phyloP scores from a whole-genome alignment of 2,329 filamentous ascomycete species.

The Cadophora luteo-olivacea region DNA sequence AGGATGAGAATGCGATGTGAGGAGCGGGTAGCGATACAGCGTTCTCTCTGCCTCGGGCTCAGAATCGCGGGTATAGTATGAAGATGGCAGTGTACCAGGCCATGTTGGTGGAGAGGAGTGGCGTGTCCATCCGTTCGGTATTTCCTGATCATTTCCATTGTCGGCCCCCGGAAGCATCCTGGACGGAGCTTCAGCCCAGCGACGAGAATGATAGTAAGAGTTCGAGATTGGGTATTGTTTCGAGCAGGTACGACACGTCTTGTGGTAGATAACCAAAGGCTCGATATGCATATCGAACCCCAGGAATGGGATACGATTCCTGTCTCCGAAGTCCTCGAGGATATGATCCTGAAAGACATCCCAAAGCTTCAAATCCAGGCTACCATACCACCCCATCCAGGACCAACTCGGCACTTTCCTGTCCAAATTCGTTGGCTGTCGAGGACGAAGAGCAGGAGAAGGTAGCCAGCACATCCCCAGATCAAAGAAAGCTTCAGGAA shows the following conservation, averaged over 20 bases:
- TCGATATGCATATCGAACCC: conserved; percentile 12
- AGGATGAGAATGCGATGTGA: background rate
- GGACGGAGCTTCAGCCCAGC: background rate
- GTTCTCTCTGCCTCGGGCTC: background rate
- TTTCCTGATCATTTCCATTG: too few relatives aligned
- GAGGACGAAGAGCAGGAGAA: background rate
- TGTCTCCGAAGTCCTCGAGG: conserved; percentile 12
- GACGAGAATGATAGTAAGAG: conserved; percentile 5
- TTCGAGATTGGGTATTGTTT: conserved; percentile 2
- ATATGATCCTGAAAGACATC: conserved; percentile 19
- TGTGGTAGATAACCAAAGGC: conserved; percentile 11
- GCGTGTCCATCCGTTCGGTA: conserved; percentile 4
- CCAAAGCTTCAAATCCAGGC: conserved; percentile 3
- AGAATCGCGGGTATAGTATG: background rate
- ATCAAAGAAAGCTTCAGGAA: conserved; percentile 17
- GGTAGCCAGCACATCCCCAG: conserved; percentile 15
- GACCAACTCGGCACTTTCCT: conserved; percentile 10
- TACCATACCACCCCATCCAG: conserved; percentile 18
- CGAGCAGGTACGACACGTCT: background rate
- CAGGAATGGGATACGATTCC: background rate
- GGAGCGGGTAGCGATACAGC: conserved; percentile 3
- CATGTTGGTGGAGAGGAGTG: background rate
- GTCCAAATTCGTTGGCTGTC: background rate
- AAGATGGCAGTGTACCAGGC: background rate
- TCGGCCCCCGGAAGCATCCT: too few relatives aligned